These are phyloP conservation scores for Fusarium nodosum DNA, from an alignment of 2,329 filamentous ascomycete species.

Conservation along the genomic window DNA sequence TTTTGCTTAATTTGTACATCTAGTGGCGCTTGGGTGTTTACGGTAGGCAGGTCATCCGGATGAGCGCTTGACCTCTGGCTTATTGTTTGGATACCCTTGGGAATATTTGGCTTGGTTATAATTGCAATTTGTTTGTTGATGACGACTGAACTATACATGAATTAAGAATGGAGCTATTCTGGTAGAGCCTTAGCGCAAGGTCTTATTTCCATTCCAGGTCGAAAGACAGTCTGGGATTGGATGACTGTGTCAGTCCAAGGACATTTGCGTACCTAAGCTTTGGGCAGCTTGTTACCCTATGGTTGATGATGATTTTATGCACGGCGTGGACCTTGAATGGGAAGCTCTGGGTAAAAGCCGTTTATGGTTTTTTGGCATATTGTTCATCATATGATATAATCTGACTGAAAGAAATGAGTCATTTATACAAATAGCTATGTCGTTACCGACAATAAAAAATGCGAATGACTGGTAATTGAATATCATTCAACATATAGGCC, in stretches of 20 bases:
- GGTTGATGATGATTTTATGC: not conserved
- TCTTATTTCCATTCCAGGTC: conserved; percentile 22
- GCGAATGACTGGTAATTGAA: too few species aligned
- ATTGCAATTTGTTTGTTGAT: not conserved
- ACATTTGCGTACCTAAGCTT: not conserved
- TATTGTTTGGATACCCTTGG: conserved; percentile 7
- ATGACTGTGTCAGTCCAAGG: not conserved
- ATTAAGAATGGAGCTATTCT: conserved; percentile 15
- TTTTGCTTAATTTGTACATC: not conserved
- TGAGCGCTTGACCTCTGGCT: not conserved
- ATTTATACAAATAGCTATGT: too few species aligned
- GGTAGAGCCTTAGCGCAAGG: conserved; percentile 11
- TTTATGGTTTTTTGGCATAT: not conserved
- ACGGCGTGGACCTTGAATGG: not conserved
- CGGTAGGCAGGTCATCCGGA: not conserved
- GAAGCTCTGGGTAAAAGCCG: not conserved
- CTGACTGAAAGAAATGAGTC: not conserved
- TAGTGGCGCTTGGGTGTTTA: not conserved
- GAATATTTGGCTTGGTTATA: not conserved
- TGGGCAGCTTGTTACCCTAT: conserved; percentile 11
- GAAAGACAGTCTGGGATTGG: conserved; percentile 16
- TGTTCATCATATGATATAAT: not conserved
- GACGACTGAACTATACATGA: not conserved
- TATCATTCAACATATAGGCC: too few species aligned
- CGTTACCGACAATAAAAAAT: too few species aligned